Evolutionary conservation across 177 flowering plant genomes (phyloP), one percentile per base, ranked within the genome.

Genomic region (Vitis hybrid): DNA sequence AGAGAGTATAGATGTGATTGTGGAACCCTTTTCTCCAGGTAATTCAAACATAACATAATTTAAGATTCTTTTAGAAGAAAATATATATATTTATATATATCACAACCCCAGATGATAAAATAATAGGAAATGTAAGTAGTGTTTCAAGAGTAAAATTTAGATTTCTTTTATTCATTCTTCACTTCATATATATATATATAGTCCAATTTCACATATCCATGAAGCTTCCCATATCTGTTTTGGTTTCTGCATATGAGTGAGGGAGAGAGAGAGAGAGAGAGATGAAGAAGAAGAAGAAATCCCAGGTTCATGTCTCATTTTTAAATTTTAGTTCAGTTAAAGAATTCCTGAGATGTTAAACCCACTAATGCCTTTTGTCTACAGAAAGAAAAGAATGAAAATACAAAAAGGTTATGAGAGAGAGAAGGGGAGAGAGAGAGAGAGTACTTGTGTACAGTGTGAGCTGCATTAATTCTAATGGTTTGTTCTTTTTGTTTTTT

Each of bases 1-100:
- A 64, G 83, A 60, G 85, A 82, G 79, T 82, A 82, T 62, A 77
- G 78, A 77, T 82, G 85, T 69, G 85, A 82, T 64, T 82, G 85
- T 68, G 85, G 84, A 52, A 75, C 77, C 52, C 62, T 76, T 60
- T 79, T 82, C 69, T 79, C 85, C 46, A 82, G 82, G 82, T 79
- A 76, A 69, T 40, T n/a, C 19, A 21, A 32, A 35, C 32, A 67
- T 27, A 27, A 27, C 30, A 27, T 27, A 27, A 0, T 27, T 40
- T 40, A 40, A 40, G 46, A 40, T 40, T 40, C 46, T 5, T 5
- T 5, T 40, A 7, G 8, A 40, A 40, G 46, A 40, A 40, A 6
- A 40, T 40, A 40, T 7, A 40, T 40, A 40, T 40, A 40, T 5
- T 40, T 5, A 40, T 40, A 40, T 40, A 40, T 5, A 40, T 40